Conservation (phyloP, 163 green algal genomes). For the Chloromonas sp. region DNA sequence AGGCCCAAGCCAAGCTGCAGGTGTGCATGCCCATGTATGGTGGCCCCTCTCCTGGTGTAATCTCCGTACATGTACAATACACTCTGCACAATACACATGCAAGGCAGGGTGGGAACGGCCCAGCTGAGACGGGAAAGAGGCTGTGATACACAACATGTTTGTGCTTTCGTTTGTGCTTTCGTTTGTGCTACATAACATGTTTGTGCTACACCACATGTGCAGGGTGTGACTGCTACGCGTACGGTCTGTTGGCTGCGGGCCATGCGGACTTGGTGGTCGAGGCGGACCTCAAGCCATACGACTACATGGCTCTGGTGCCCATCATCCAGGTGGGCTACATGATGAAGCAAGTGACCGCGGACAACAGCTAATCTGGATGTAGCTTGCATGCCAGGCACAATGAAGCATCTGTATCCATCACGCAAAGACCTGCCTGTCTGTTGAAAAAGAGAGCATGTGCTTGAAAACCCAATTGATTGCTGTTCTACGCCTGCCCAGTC, state of each 20-base stretch:
- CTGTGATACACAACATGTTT: too few species aligned
- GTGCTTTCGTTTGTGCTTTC: too few species aligned
- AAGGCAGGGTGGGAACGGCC: too few species aligned
- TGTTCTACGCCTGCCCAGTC: not conserved
- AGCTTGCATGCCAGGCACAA: not conserved
- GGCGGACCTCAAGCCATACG: constrained; percentile 94
- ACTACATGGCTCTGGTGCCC: constrained; percentile 96
- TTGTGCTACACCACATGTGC: not conserved
- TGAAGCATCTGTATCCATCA: not conserved
- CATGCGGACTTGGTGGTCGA: constrained; percentile 89
- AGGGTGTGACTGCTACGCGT: constrained; percentile 98
- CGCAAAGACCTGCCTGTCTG: not conserved
- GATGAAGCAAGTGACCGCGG: too few species aligned
- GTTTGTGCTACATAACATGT: too few species aligned
- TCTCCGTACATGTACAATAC: too few species aligned
- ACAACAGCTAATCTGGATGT: not conserved
- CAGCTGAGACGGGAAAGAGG: too few species aligned
- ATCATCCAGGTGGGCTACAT: constrained; percentile 62
- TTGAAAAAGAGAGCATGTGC: not conserved
- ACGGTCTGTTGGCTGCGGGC: constrained; percentile 87
- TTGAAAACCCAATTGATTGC: too few species aligned
- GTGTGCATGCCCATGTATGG: too few species aligned
- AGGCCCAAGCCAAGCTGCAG: too few species aligned
- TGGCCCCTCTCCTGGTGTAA: too few species aligned
- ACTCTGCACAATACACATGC: too few species aligned